Evolutionary conservation across 257 asterid species (phyloP), one percentile per base, ranked within the genome.

Genomic region (Penstemon barbatus): DNA sequence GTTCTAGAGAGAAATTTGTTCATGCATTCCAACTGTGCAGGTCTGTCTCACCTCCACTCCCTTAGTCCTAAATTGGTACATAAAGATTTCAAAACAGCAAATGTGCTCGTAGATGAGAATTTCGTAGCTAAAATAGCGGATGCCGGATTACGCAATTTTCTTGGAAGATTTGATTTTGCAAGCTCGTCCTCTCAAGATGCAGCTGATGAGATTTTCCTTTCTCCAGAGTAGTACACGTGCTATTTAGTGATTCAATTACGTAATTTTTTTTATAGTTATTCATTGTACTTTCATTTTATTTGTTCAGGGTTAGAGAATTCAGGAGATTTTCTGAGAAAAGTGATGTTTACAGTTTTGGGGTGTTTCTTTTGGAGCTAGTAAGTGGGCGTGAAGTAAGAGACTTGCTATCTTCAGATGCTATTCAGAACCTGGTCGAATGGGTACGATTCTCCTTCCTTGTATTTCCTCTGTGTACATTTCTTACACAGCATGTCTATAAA

Each of bases 31-130:
- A 59, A 50, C 70, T 57, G 50, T 68, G 69, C 87, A 91, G 97
- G 97, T 71, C 75, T 91, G 76, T 81, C 89, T 45, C 90, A 91
- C 74, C 91, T 91, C 71, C 97, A 91, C 82, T 79, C 95, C 77
- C 81, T 88, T 65, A 88, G 92, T 78, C 97, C 97, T 63, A 86
- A 95, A 65, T 77, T 91, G 80, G 78, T 86, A 77, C 97, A 88
- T 64, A 91, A 91, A 84, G 97, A 91, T 79, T 91, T 91, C 83
- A 91, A 91, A 75, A 91, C 97, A 53, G 85, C 85, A 70, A 91
- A 91, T 74, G 97, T 91, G 74, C 97, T 91, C 13, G 97, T 91
- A 61, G 97, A 91, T 70, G 97, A 91, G 89, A 82, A 86, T 78
- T 88, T 91, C 83, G 81, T 82, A 36, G 92, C 97, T 50, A 91